Base-by-base conservation (phyloP, 306 rosid genomes). In the Styphnolobium japonicum region DNA sequence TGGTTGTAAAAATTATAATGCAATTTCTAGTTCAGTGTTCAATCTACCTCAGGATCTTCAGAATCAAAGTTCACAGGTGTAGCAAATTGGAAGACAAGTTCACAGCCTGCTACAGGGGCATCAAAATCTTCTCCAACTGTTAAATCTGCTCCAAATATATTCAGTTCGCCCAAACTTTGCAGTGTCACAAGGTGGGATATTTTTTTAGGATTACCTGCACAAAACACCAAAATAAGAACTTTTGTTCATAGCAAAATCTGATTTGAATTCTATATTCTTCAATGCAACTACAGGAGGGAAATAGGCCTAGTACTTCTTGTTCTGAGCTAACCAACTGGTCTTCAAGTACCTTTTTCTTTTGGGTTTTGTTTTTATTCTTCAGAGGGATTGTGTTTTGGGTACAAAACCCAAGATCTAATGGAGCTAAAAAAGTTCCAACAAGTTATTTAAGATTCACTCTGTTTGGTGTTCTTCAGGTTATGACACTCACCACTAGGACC, bases 31-130 rank as follows among this genome's bases (percentile, higher is more conserved):
- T 18, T 52, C 2, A 52, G 37, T 51, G 77, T 21, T n/a, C 2
- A 66, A 66, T 64, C 5, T 84, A 91, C 98, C 97, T 93, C 98
- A 0, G 98, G 98, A 52, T 93, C 98, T 84, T 86, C 61, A 1
- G 98, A 93, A 72, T 89, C 93, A 75, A 93, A 89, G 85, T 91
- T 60, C 31, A 93, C 92, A 4, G 97, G 98, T 3, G 97, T 91
- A n/a, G 98, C 98, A 49, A 93, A 84, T 71, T 91, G 94, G 85
- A 91, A 93, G 57, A 93, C 98, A 39, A 89, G 66, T 19, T 93
- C 89, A 87, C 93, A 93, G 12, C 89, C 94, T 18, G 87, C 81
- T 56, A 91, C 61, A 1, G 98, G 92, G 21, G 87, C 90, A 80
- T 91, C 94, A 52, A 93, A 91, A 67, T 88, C 75, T 33, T 71